These are phyloP conservation scores for Trapa bicornis DNA, from an alignment of 345 rosid species.

Conservation along the genomic window DNA sequence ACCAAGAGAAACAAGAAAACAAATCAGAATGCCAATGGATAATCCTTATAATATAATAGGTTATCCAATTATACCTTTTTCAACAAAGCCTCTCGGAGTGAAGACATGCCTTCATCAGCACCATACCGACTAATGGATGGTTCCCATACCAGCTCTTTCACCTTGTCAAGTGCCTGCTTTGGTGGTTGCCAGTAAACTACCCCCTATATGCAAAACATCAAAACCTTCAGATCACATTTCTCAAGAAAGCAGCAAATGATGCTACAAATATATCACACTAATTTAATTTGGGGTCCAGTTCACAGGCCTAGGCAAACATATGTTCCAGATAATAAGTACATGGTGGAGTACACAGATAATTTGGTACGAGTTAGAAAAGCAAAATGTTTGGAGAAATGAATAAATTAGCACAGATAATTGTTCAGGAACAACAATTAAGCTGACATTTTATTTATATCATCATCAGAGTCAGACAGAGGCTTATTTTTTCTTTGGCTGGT, in stretches of 20 bases:
- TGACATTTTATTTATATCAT: not conserved
- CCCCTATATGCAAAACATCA: conserved; percentile 31
- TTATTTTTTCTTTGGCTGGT: no score
- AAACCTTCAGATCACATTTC: not conserved
- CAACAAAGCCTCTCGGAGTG: conserved; percentile 51
- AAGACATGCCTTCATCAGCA: conserved; percentile 85
- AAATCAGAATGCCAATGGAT: not conserved
- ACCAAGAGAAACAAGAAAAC: conserved; percentile 13
- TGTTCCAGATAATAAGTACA: not conserved
- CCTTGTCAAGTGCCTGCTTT: conserved; percentile 55
- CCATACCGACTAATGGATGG: conserved; percentile 73
- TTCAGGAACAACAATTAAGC: not conserved
- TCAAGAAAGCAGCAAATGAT: not conserved
- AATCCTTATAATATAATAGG: not conserved
- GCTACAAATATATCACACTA: not conserved
- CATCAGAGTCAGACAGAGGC: not conserved
- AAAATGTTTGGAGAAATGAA: not conserved
- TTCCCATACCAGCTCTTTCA: conserved; percentile 69
- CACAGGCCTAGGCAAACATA: not conserved
- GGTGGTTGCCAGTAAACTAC: conserved; percentile 97
- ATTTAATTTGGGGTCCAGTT: not conserved
- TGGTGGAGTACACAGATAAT: not conserved
- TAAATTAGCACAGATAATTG: not conserved
- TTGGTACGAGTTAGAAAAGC: not conserved
- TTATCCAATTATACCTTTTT: conserved; percentile 34